A percentile compares a stretch with the other conserved stretches of the same genome.
phyloP scores from a whole-genome alignment of 2,329 filamentous ascomycete species.

The Orbilia quercus region DNA sequence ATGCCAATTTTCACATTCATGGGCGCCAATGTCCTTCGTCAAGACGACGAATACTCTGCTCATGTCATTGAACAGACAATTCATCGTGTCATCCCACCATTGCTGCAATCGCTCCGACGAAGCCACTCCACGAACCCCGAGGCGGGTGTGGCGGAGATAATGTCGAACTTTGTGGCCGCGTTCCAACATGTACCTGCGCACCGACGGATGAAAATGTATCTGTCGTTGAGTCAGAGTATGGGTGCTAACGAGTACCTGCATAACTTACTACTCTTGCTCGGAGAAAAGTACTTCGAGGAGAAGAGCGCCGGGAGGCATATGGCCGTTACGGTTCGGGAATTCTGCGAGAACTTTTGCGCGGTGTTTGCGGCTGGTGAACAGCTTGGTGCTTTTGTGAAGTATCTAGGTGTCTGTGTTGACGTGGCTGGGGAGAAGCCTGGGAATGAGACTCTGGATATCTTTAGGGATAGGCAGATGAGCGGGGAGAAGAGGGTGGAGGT shows the following conservation, averaged over 20 bases:
- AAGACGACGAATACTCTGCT: constrained; percentile 95
- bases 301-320: constrained; percentile 64
- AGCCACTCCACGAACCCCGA: constrained; percentile 71
- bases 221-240: constrained; percentile 84
- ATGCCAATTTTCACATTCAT: constrained; percentile 99
- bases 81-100: constrained; percentile 88
- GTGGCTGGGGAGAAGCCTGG: constrained; percentile 77
- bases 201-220: constrained; percentile 82
- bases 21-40: constrained; percentile 87
- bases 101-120: constrained; percentile 81
- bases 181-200: constrained; percentile 96
- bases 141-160: constrained; percentile 83
- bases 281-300: constrained; percentile 85
- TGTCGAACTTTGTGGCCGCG: constrained; percentile 95
- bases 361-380: constrained; percentile 80
- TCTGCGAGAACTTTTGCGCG: constrained; percentile 78
- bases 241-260: constrained; percentile 88
- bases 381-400: constrained; percentile 79
- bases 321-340: constrained; percentile 64
- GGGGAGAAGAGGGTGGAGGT: constrained; percentile 61
- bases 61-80: constrained; percentile 97
- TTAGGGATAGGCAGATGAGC: constrained; percentile 52
- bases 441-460: constrained; percentile 60
- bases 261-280: constrained; percentile 85
- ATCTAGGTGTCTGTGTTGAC: constrained; percentile 79